Percentiles rank a stretch among this genome's conserved stretches.
Evolutionary conservation across 2,329 filamentous ascomycete genomes (phyloP).

Genomic region (Beauveria australis): DNA sequence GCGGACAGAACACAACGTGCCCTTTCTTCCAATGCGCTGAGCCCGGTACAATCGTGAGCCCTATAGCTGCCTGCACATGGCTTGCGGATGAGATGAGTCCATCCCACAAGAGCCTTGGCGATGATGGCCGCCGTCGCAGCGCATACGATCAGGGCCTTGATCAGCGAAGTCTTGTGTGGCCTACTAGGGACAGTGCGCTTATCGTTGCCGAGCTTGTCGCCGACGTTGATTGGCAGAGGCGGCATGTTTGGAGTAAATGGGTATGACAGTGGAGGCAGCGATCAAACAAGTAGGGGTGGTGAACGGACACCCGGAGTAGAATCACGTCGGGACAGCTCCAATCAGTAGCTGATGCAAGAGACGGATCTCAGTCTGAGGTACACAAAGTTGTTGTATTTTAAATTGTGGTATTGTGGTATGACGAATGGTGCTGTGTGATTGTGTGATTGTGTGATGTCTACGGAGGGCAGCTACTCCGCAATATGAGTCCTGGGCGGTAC

Average conservation of each 20-base stretch:
- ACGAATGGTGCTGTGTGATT: too few relatives aligned
- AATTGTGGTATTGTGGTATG: not conserved
- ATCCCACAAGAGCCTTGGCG: not conserved
- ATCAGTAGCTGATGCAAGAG: not conserved
- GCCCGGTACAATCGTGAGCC: not conserved
- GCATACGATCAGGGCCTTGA: not conserved
- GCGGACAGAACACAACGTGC: not conserved
- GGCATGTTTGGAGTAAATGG: not conserved
- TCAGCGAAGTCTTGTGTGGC: not conserved
- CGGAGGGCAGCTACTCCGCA: too few relatives aligned
- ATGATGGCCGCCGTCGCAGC: not conserved
- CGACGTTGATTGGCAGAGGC: not conserved
- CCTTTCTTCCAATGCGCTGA: not conserved
- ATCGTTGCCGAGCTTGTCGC: not conserved
- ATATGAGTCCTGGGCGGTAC: too few relatives aligned
- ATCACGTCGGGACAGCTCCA: not conserved
- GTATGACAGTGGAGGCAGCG: not conserved
- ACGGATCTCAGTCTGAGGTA: too few relatives aligned
- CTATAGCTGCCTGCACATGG: not conserved
- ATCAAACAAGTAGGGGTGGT: not conserved
- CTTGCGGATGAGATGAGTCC: not conserved
- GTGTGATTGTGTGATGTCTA: too few relatives aligned
- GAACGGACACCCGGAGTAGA: not conserved
- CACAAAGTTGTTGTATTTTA: not conserved
- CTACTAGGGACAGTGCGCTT: not conserved